phyloP scores from a whole-genome alignment of 2,329 filamentous ascomycete species.

The Cordyceps tenuipes region DNA sequence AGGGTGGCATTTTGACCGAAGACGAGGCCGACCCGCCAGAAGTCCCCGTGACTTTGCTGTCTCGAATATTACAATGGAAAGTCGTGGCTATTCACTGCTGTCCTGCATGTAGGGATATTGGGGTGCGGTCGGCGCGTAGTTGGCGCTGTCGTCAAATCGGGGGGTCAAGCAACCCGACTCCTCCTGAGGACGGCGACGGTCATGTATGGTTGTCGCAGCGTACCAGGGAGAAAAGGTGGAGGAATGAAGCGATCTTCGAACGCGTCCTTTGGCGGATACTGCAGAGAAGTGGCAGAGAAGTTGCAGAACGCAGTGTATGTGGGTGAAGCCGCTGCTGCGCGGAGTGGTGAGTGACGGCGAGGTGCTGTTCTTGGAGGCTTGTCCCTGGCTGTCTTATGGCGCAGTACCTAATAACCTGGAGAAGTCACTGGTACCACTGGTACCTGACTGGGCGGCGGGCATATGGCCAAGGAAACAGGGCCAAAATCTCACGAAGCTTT shows the following conservation, averaged over 20 bases:
- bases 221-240: neutral
- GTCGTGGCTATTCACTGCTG: neutral
- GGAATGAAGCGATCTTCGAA: neutral
- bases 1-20: constrained; percentile 30
- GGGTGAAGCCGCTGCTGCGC: neutral
- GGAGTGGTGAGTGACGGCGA: constrained; percentile 6
- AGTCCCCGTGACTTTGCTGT: constrained; percentile 17
- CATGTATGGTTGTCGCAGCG: constrained; percentile 7
- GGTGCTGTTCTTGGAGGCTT: constrained; percentile 6
- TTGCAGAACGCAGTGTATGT: neutral
- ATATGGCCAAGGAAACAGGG: constrained; percentile 3
- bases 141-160: constrained; percentile 7
- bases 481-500: constrained; percentile 1
- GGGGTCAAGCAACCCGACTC: constrained; percentile 10
- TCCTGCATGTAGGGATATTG: neutral
- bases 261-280: neutral
- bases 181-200: constrained; percentile 6
- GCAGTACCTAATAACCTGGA: neutral
- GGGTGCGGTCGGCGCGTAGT: constrained; percentile 1
- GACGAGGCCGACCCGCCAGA: constrained; percentile 27
- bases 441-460: constrained; percentile 1
- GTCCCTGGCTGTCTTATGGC: constrained; percentile 2
- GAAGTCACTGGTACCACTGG: constrained; percentile 1
- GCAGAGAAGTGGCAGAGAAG: neutral
- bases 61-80: neutral